Evolutionary conservation across 805 yeast genomes (phyloP).

Genomic region (Pichia phayaonensis): DNA sequence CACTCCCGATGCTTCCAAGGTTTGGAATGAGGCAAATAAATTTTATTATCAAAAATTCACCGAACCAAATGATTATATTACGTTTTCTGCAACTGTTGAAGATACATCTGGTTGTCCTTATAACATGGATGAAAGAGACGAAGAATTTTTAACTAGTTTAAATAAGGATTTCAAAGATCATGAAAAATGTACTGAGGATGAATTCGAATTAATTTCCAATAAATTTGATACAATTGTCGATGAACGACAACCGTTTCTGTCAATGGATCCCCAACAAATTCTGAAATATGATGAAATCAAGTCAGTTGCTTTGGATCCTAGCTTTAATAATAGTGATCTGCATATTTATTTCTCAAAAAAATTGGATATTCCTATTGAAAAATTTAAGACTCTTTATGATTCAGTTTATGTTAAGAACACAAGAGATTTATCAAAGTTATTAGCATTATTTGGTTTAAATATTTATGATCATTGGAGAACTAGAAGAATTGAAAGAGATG

Average conservation of each 20-base stretch:
- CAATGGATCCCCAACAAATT: constrained; percentile 78
- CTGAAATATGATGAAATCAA: constrained; percentile 63
- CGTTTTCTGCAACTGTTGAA: constrained; percentile 92
- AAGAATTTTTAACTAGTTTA: constrained; percentile 45
- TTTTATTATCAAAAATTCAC: constrained; percentile 62
- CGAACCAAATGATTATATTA: constrained; percentile 74
- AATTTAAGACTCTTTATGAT: constrained; percentile 55
- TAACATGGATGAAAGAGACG: constrained; percentile 87
- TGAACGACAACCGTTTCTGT: constrained; percentile 80
- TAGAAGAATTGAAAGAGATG: constrained; percentile 63
- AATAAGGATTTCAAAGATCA: constrained; percentile 30
- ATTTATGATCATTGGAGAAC: constrained; percentile 77
- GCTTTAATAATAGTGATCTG: constrained; percentile 37
- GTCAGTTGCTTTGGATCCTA: constrained; percentile 35
- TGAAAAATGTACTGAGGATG: constrained; percentile 58
- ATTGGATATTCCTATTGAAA: constrained; percentile 39
- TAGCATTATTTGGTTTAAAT: constrained; percentile 53
- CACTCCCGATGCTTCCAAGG: constrained; percentile 87
- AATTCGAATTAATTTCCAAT: constrained; percentile 73
- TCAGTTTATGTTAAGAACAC: constrained; percentile 32
- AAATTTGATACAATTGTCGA: constrained; percentile 65
- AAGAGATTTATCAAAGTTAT: constrained; percentile 40
- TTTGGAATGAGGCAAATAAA: constrained; percentile 70
- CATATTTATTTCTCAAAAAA: constrained; percentile 54
- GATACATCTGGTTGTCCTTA: constrained; percentile 83